Evolutionary conservation across 1,139 yeast species (phyloP).

Genomic region (Kodamaea ohmeri): DNA sequence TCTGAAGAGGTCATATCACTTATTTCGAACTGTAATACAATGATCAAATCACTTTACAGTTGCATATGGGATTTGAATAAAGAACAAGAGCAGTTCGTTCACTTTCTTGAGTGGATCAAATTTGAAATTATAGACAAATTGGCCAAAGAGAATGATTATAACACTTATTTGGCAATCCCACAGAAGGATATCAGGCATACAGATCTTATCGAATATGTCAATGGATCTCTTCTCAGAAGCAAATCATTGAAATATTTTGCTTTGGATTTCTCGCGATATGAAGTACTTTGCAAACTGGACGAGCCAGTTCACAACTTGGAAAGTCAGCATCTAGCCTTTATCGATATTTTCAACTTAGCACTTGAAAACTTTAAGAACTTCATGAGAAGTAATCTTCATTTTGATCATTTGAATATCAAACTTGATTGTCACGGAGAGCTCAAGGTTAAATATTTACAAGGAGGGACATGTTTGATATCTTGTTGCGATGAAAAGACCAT

Average conservation of each 20-base stretch:
- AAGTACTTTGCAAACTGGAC: background rate
- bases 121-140: conserved; percentile 35
- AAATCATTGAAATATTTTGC: conserved; percentile 25
- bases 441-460: conserved; percentile 8
- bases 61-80: conserved; percentile 48
- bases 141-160: conserved; percentile 36
- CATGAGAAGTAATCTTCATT: conserved; percentile 4
- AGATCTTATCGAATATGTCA: conserved; percentile 32
- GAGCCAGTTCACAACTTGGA: background rate
- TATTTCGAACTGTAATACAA: conserved; percentile 26
- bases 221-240: conserved; percentile 26
- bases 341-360: background rate
- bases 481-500: conserved; percentile 10
- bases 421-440: conserved; percentile 6
- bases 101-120: conserved; percentile 50
- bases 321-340: background rate
- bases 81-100: conserved; percentile 51
- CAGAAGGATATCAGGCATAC: conserved; percentile 21
- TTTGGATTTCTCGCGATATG: conserved; percentile 15
- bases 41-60: conserved; percentile 37
- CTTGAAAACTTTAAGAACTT: conserved; percentile 1
- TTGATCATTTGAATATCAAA: conserved; percentile 7
- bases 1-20: conserved; percentile 25
- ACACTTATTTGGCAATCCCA: conserved; percentile 22
- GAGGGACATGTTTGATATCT: conserved; percentile 8